These are phyloP conservation scores for Coemansia pectinata DNA, from an alignment of 192 early-diverging fungal species.

Conservation along the genomic window DNA sequence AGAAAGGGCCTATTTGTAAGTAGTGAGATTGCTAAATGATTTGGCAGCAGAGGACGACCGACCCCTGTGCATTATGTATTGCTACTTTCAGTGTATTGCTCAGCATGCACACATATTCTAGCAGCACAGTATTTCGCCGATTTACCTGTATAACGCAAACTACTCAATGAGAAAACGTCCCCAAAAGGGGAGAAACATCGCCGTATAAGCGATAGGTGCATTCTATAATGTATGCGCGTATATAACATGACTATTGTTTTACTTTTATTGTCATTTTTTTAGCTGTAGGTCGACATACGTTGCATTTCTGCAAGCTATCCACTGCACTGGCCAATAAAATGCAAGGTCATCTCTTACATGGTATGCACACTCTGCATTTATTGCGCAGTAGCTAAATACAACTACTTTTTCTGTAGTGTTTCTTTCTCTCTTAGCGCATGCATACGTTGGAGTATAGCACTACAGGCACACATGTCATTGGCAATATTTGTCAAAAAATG, in stretches of 20 bases:
- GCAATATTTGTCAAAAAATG: background rate
- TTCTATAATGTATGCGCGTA: constrained; percentile 22
- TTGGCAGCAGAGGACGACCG: constrained; percentile 11
- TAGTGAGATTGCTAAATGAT: constrained; percentile 5
- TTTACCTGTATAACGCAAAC: constrained; percentile 3
- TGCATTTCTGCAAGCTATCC: constrained; percentile 5
- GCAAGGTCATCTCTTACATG: background rate
- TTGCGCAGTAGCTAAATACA: constrained; percentile 40
- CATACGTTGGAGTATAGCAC: background rate
- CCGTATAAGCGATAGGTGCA: background rate
- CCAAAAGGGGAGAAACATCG: background rate
- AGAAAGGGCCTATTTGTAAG: background rate
- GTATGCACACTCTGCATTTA: constrained; percentile 19
- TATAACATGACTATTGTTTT: constrained; percentile 17
- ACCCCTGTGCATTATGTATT: constrained; percentile 5
- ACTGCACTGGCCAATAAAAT: constrained; percentile 3
- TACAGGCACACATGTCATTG: background rate
- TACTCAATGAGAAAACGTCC: constrained; percentile 1
- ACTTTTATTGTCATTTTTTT: background rate
- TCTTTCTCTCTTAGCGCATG: background rate
- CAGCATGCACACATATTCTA: constrained; percentile 16
- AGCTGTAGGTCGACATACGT: background rate
- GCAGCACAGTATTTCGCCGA: constrained; percentile 1
- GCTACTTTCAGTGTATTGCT: constrained; percentile 4
- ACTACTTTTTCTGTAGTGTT: constrained; percentile 2